Conservation (phyloP, 495 filamentous ascomycete species). For the Chaetomidium leptoderma region DNA sequence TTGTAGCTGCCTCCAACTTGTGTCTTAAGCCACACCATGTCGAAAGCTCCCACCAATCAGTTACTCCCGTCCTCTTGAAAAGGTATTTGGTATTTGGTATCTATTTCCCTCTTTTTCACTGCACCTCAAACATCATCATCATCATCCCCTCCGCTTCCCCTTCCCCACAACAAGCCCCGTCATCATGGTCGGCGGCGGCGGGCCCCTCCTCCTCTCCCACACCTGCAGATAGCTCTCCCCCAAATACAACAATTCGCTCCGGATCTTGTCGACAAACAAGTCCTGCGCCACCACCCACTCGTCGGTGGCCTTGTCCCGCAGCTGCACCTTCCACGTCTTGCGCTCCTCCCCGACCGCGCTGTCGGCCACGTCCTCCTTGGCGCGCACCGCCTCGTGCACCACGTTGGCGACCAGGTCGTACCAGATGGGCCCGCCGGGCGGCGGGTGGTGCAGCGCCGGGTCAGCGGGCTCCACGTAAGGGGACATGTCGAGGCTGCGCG, state of each 20-base stretch:
- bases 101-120: not conserved
- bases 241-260: constrained; percentile 81
- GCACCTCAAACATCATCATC: not conserved
- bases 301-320: constrained; percentile 57
- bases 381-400: constrained; percentile 80
- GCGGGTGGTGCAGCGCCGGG: constrained; percentile 39
- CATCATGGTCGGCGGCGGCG: constrained; percentile 13
- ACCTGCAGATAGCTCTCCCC: constrained; percentile 94
- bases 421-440: constrained; percentile 80
- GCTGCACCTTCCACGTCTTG: constrained; percentile 74
- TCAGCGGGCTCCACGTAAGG: constrained; percentile 65
- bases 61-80: too few relatives aligned
- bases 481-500: constrained; percentile 70
- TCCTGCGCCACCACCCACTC: constrained; percentile 96
- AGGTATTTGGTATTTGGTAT: not conserved
- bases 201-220: constrained; percentile 78
- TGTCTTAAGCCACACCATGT: not conserved
- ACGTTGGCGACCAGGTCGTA: constrained; percentile 98
- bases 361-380: constrained; percentile 68
- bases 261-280: constrained; percentile 80
- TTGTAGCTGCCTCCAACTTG: constrained; percentile 1
- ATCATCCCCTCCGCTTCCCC: constrained; percentile 28
- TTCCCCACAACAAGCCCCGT: constrained; percentile 10
- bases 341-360: constrained; percentile 65
- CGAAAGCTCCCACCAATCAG: too few relatives aligned